Conservation (phyloP, 306 rosid genomes). For the Arachis hypogaea region DNA sequence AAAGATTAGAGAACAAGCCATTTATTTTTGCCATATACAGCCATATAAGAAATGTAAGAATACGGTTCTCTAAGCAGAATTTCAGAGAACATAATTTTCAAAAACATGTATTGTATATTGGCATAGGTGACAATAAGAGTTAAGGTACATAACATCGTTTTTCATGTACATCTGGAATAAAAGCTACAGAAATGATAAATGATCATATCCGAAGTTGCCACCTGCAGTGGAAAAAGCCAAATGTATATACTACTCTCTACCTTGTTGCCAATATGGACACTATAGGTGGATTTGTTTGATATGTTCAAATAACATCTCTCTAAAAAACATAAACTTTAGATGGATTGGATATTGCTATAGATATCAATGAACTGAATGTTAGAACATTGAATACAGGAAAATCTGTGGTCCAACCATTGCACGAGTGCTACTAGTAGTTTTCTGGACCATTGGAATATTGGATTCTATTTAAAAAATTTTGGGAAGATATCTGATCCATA, state of each 20-base stretch:
- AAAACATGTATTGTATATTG: constrained; percentile 12
- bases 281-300: too few relatives aligned
- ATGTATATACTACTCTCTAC: too few relatives aligned
- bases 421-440: constrained; percentile 15
- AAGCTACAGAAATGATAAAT: background rate
- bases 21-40: background rate
- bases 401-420: constrained; percentile 6
- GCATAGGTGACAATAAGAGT: constrained; percentile 5
- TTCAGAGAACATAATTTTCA: background rate
- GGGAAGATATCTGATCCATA: background rate
- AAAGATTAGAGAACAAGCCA: constrained; percentile 12
- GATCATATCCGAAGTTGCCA: too few relatives aligned
- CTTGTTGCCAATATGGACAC: too few relatives aligned
- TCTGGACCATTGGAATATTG: constrained; percentile 11
- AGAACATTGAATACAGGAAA: constrained; percentile 20
- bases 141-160: background rate
- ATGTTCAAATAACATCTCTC: too few relatives aligned
- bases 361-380: constrained; percentile 6
- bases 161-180: background rate
- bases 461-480: background rate
- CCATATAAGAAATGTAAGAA: background rate
- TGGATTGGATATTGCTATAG: constrained; percentile 17
- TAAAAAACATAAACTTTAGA: background rate
- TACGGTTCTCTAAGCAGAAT: constrained; percentile 1
- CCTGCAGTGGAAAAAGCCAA: too few relatives aligned